Base-by-base conservation (phyloP, 1,139 yeast species). In the Kluyveromyces sp. region DNA sequence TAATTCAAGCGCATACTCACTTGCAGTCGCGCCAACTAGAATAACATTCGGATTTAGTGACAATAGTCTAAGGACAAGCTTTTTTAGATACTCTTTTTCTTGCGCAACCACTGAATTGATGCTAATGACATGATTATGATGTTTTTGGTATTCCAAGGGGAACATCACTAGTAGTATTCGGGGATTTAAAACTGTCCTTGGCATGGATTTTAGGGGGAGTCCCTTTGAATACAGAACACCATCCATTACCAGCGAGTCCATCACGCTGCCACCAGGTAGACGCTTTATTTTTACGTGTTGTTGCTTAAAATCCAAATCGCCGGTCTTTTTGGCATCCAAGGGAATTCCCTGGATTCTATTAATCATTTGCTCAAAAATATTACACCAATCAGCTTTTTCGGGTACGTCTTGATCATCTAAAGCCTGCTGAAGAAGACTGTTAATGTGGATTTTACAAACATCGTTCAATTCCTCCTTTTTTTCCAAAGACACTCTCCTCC, bases 171-270 rank as follows among this genome's bases (percentile, higher is more conserved):
- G 69, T 44, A 94, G 79, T 36, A 94, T 83, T 46, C 81, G 75
- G 0, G 99, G 97, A 40, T 75, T 73, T 0, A 61, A 56, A 6
- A 94, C 70, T 9, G 61, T 59, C 3, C 77, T 64, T 0, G 87
- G 76, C 98, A 94, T 94, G 2, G 75, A 64, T 56, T 82, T 86
- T 36, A 85, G 70, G n/a, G 95, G 95, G 33, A 89, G 69, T 28
- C 82, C 78, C 52, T 89, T 88, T 0, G 97, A 84, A 63, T 89
- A 87, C 11, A 86, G 83, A 4, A 87, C 66, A 1, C 98, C 99
- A 56, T 84, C 80, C 13, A 89, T 63, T 36, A 78, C 75, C 31
- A 68, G 66, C 0, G 94, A 78, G 40, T 83, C 81, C 13, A 69
- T 69, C 7, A 77, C 70, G 1, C 68, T 62, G 0, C 92, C 92